Conservation (phyloP, 768 basidiomycete genomes). For the Mycena galopus region DNA sequence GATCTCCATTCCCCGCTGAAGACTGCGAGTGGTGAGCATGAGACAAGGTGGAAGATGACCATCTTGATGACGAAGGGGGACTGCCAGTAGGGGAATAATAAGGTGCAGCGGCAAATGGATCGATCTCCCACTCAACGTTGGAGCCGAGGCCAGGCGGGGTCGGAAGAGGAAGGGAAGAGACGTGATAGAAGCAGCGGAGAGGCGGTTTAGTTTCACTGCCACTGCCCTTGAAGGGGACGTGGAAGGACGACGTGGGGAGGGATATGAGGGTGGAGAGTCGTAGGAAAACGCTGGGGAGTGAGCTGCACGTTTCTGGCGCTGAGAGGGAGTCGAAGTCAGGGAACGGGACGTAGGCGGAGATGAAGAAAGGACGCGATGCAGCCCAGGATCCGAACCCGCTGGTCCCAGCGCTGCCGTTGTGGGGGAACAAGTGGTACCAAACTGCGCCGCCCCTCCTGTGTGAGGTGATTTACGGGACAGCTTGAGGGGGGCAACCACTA, state of each 20-base stretch:
- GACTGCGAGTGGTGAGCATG: not conserved
- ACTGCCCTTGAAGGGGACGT: not conserved
- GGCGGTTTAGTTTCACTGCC: not conserved
- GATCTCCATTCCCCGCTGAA: not conserved
- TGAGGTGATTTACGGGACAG: not conserved
- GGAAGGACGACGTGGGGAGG: not conserved
- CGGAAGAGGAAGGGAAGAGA: conserved; percentile 31
- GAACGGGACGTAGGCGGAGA: not conserved
- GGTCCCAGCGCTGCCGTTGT: not conserved
- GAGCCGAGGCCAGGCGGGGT: conserved; percentile 15
- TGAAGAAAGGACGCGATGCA: not conserved
- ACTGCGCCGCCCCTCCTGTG: not conserved
- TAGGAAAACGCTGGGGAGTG: not conserved
- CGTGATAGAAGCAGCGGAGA: conserved; percentile 21
- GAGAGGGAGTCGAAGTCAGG: not conserved
- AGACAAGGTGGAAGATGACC: conserved; percentile 32
- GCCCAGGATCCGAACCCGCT: not conserved
- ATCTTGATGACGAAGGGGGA: conserved; percentile 16
- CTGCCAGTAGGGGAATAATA: not conserved
- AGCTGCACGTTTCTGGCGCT: not conserved
- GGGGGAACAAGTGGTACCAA: not conserved
- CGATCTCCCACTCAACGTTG: conserved; percentile 25
- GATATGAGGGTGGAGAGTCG: not conserved
- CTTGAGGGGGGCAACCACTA: not conserved
- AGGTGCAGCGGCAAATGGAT: conserved; percentile 22